Percentiles rank a stretch among this genome's conserved stretches.
Evolutionary conservation across 1,284 basidiomycete genomes (phyloP).

Genomic region (Malassezia sp.): DNA sequence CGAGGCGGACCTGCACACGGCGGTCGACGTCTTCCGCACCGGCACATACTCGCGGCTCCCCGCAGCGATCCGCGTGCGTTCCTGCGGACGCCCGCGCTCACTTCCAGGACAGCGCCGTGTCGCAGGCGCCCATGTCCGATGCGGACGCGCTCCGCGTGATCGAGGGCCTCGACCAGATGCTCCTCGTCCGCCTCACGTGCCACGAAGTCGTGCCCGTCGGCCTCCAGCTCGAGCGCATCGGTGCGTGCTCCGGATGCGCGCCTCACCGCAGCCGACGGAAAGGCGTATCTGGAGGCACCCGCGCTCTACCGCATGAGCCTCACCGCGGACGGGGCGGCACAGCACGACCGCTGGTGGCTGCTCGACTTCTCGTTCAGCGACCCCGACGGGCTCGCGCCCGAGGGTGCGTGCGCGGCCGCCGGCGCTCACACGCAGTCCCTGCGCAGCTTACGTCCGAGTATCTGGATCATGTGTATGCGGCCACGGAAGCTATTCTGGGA

Average conservation of each 20-base stretch:
- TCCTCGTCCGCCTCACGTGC: constrained; percentile 59
- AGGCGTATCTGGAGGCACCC: constrained; percentile 62
- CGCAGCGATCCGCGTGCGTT: constrained; percentile 61
- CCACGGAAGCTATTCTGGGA: constrained; percentile 5
- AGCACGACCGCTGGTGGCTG: constrained; percentile 36
- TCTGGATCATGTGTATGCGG: background rate
- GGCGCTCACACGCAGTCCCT: constrained; percentile 6
- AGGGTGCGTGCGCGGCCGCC: background rate
- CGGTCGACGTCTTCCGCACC: constrained; percentile 68
- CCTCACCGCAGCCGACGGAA: no score
- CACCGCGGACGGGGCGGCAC: constrained; percentile 55
- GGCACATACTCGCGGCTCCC: constrained; percentile 70
- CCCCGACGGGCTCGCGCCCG: background rate
- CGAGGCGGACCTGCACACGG: no score
- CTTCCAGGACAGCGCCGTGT: constrained; percentile 55
- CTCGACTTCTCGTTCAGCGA: constrained; percentile 30
- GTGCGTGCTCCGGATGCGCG: no score
- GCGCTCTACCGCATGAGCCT: constrained; percentile 59
- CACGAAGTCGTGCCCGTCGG: constrained; percentile 40
- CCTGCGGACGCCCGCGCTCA: no score
- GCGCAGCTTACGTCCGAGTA: constrained; percentile 2
- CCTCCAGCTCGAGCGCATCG: constrained; percentile 57
- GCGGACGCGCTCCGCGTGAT: constrained; percentile 59
- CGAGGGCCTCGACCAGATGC: constrained; percentile 60
- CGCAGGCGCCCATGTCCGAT: constrained; percentile 59